Percentiles rank a stretch among this genome's conserved stretches.
Conservation (phyloP, 2,329 filamentous ascomycete genomes). For the Fusarium sororula region DNA sequence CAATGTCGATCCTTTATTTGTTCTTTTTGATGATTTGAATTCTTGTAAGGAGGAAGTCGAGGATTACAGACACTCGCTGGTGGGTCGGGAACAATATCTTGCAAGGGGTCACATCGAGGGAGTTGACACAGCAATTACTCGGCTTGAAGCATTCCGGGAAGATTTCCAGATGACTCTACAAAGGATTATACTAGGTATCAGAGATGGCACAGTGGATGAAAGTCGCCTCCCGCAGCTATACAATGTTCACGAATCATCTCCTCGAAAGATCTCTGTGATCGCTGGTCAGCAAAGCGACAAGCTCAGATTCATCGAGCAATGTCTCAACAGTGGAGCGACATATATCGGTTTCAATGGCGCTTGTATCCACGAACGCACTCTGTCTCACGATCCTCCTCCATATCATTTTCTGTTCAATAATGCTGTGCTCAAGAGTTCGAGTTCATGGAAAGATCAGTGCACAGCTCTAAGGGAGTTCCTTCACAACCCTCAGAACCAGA, state of each 20-base stretch:
- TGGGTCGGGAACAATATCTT: not conserved
- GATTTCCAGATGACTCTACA: not conserved
- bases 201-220: not conserved
- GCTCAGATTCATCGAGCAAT: slow-evolving; percentile 5
- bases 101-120: not conserved
- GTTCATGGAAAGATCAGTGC: not conserved
- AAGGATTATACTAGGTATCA: not conserved
- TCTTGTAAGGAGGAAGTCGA: not conserved
- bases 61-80: not conserved
- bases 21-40: slow-evolving; percentile 12
- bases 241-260: accelerated
- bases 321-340: not conserved
- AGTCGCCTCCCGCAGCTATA: not conserved
- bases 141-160: not conserved
- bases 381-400: not conserved
- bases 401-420: slow-evolving; percentile 10
- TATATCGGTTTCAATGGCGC: slow-evolving; percentile 30
- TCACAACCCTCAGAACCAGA: not conserved
- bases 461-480: slow-evolving; percentile 6
- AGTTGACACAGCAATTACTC: not conserved
- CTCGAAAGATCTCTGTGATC: not conserved
- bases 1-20: not conserved
- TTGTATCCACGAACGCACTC: not conserved
- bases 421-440: not conserved
- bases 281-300: slow-evolving; percentile 17